Conservation (phyloP, 75 land plant genomes). For the Azolla pinnata region DNA sequence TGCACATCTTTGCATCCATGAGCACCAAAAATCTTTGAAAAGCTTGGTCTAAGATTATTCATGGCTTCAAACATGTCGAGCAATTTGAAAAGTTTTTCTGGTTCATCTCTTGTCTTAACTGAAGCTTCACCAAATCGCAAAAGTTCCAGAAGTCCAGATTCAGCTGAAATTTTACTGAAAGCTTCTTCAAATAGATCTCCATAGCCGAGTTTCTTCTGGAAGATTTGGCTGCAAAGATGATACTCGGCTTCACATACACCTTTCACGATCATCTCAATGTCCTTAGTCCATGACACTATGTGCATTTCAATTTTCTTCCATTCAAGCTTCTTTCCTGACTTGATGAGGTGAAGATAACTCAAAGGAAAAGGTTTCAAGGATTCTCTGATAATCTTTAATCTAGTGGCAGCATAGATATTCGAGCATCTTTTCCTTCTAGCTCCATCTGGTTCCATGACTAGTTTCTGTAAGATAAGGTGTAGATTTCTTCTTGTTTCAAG, state of each 20-base stretch:
- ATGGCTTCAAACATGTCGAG: conserved; percentile 39
- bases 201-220: conserved; percentile 29
- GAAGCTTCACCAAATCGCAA: conserved; percentile 42
- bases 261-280: conserved; percentile 62
- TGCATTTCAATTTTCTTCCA: conserved; percentile 31
- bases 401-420: conserved; percentile 21
- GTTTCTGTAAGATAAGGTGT: conserved; percentile 1
- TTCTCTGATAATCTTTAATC: conserved; percentile 15
- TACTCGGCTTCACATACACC: conserved; percentile 44
- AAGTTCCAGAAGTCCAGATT: conserved; percentile 36
- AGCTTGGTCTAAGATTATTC: conserved; percentile 36
- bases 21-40: conserved; percentile 39
- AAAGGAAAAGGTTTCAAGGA: conserved; percentile 33
- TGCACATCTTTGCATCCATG: conserved; percentile 40
- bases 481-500: conserved; percentile 4
- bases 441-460: not conserved
- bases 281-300: conserved; percentile 43
- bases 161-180: conserved; percentile 38
- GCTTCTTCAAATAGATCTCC: conserved; percentile 23
- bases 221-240: conserved; percentile 47
- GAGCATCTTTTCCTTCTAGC: conserved; percentile 27
- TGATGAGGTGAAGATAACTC: conserved; percentile 35
- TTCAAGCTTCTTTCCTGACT: not conserved
- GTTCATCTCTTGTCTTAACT: conserved; percentile 36
- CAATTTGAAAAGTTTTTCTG: conserved; percentile 46